Base-by-base conservation (phyloP, 139 green algal species). In the Gonium pectorale region DNA sequence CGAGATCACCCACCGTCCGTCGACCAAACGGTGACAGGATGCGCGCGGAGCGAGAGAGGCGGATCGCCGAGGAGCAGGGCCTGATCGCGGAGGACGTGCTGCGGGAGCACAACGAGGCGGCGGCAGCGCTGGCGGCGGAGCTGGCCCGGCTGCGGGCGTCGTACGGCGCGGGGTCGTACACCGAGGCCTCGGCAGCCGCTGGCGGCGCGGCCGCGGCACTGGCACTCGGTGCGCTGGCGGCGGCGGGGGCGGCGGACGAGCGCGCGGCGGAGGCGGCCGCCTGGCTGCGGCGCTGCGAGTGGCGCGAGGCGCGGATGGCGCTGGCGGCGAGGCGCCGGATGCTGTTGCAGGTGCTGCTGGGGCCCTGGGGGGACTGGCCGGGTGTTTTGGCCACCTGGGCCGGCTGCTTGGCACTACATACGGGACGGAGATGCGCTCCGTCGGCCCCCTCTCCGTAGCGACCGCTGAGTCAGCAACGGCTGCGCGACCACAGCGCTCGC, bases 291-390 rank as follows among this genome's bases (percentile, higher is more conserved):
- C 77, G 77, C 31, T 83, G 77, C 43, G 77, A 83, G 77, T 83
- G 77, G 77, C 60, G 77, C 27, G 77, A 83, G 77, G 77, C 77
- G 63, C n/a, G 77, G 43, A 74, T 83, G 77, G 77, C 77, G 43
- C 77, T 83, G 31, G 77, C 77, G 43, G 59, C 77, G 60, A n/a
- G 77, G 62, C 77, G 77, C 62, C 60, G 77, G 43, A 44, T 83
- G 60, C n/a, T 74, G 60, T 83, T 60, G 77, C 77, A 83, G 74
- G 74, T 82, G 38, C 19, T 33, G n/a, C n/a, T n/a, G n/a, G n/a
- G n/a, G n/a, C n/a, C n/a, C n/a, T n/a, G n/a, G n/a, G n/a, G n/a
- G n/a, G n/a, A n/a, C n/a, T n/a, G n/a, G n/a, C n/a, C n/a, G n/a
- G n/a, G n/a, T n/a, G n/a, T n/a, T n/a, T n/a, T n/a, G n/a, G n/a